phyloP scores from a whole-genome alignment of 768 basidiomycete genomes.

The Pleurotus tuoliensis region DNA sequence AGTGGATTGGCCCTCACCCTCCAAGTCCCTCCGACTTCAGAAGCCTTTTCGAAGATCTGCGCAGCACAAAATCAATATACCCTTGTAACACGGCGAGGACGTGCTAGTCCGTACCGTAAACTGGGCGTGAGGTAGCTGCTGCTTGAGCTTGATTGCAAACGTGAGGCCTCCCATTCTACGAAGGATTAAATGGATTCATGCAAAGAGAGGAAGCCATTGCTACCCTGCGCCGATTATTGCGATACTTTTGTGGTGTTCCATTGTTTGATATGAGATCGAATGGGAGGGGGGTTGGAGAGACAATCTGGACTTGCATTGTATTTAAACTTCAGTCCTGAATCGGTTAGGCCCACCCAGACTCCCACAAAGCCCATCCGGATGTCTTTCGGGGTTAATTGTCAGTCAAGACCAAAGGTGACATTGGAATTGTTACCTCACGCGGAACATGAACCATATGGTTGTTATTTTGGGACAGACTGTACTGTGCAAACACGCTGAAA shows the following conservation, averaged over 20 bases:
- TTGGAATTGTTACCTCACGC: too few relatives aligned
- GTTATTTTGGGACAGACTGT: too few relatives aligned
- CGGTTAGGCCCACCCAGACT: too few relatives aligned
- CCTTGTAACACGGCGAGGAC: neutral
- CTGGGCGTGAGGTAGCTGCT: slow-evolving; percentile 30
- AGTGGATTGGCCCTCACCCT: slow-evolving; percentile 29
- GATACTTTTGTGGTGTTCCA: neutral
- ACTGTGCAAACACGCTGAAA: too few relatives aligned
- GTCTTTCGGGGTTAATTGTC: too few relatives aligned
- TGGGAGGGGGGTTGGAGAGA: too few relatives aligned
- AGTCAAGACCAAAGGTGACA: too few relatives aligned
- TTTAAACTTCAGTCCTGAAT: too few relatives aligned
- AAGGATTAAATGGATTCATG: neutral
- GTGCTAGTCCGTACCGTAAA: slow-evolving; percentile 30
- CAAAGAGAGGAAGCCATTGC: neutral
- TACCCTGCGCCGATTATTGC: slow-evolving; percentile 5
- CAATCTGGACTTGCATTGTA: too few relatives aligned
- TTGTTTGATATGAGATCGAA: neutral
- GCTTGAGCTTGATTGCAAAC: slow-evolving; percentile 38
- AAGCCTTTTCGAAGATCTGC: slow-evolving; percentile 45
- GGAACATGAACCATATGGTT: too few relatives aligned
- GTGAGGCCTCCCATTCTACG: slow-evolving; percentile 38
- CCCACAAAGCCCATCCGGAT: too few relatives aligned
- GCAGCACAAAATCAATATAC: neutral
- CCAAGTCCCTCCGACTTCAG: slow-evolving; percentile 49